Evolutionary conservation across 371 early-diverging fungal genomes (phyloP), one percentile per base, ranked within the genome.

Genomic region (Fennellomyces sp.): DNA sequence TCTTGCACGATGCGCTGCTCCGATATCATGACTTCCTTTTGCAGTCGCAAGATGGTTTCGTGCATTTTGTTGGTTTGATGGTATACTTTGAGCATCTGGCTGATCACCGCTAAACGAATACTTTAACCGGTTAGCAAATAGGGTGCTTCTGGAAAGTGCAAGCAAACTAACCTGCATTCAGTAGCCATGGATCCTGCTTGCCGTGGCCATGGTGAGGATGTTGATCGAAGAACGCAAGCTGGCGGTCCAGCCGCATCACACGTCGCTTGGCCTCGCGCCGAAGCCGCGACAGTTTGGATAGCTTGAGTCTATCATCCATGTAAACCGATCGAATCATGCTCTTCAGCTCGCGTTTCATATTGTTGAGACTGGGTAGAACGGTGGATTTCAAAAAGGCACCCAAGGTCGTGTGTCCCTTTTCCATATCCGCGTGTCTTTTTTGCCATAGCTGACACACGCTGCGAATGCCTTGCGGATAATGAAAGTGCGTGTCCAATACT

Each of bases 1-100:
- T 72, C 70, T 52, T 73, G 72, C 15, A 74, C 56, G 0, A 75
- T 39, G 10, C 70, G 73, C 41, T 68, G 64, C 50, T 78, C 78
- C 8, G 65, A 63, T 2, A 67, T 48, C n/a, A 60, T 30, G 1
- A 69, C 67, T 38, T 78, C 75, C 11, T 64, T 57, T 54, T 78
- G 78, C 4, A 78, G 51, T 28, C 78, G 54, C n/a, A 78, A n/a
- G 10, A 78, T 67, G 0, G 78, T 72, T 51, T 78, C 78, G 27
- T 78, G 75, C 33, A 78, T 66, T 41, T 70, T 78, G 60, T 78
- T 78, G 48, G 75, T 69, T 29, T 78, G 78, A 0, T 61, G 63
- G 42, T 75, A 75, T 3, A 78, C 69, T 25, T 75, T 75, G 35
- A 75, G 53, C 63, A 78, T 70, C 52, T 78, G 72, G 25, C 70